Conservation (phyloP, 1,284 basidiomycete species). For the Cutaneotrichosporon cutaneum region DNA sequence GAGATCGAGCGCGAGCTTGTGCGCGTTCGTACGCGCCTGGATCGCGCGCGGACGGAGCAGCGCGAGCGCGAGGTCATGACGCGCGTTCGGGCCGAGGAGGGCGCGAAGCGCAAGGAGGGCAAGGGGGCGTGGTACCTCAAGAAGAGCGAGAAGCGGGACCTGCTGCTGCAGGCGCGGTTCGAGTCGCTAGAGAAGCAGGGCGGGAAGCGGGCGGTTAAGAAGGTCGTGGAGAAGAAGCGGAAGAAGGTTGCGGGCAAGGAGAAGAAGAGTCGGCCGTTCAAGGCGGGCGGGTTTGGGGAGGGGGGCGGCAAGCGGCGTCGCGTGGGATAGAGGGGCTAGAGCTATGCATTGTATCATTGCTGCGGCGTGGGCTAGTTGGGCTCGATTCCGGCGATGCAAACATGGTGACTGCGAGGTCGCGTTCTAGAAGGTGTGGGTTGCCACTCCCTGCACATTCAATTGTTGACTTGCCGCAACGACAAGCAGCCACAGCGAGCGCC, state of each 20-base stretch:
- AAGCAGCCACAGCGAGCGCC: no score
- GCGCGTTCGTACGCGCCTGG: conserved; percentile 72
- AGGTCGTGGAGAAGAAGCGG: conserved; percentile 82
- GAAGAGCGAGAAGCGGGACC: conserved; percentile 71
- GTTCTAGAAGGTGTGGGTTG: no score
- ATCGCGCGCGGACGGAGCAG: conserved; percentile 68
- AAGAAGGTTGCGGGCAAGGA: conserved; percentile 85
- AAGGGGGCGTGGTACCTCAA: conserved; percentile 88
- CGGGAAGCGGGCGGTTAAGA: conserved; percentile 76
- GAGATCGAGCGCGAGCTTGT: conserved; percentile 76
- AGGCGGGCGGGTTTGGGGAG: conserved; percentile 34
- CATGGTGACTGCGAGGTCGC: no score
- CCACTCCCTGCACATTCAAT: no score
- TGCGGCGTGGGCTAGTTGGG: no score
- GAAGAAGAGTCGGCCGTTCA: conserved; percentile 75
- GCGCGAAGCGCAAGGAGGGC: conserved; percentile 68
- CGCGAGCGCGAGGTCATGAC: conserved; percentile 67
- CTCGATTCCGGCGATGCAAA: no score
- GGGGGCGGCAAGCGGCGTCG: conserved; percentile 26
- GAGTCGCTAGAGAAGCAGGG: conserved; percentile 71
- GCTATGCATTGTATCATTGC: conserved; percentile 5
- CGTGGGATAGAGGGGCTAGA: conserved; percentile 12
- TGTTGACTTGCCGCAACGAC: no score
- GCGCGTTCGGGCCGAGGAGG: conserved; percentile 66
- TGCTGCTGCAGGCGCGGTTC: conserved; percentile 71